Conservation (phyloP, 495 filamentous ascomycete genomes). For the Rhypophila decipiens region DNA sequence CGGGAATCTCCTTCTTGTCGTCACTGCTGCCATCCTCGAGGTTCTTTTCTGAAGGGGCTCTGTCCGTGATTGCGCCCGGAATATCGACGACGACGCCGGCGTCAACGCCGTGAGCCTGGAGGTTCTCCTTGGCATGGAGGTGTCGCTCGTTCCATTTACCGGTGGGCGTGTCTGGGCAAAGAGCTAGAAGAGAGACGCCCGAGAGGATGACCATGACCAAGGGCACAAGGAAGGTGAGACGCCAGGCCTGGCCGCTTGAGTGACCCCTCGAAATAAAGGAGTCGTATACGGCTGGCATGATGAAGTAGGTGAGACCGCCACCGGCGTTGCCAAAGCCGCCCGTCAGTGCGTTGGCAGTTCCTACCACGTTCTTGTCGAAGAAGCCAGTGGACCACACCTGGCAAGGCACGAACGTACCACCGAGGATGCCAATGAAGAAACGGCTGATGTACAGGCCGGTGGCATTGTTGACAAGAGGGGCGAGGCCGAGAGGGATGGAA, state of each 20-base stretch:
- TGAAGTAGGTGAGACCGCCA: constrained; percentile 81
- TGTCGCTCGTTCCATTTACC: constrained; percentile 77
- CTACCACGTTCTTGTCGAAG: constrained; percentile 93
- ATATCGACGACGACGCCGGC: constrained; percentile 40
- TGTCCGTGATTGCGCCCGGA: constrained; percentile 52
- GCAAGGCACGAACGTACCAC: constrained; percentile 86
- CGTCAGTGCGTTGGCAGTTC: constrained; percentile 80
- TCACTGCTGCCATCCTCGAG: constrained; percentile 12
- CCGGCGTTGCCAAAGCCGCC: constrained; percentile 87
- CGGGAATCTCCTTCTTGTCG: constrained; percentile 14
- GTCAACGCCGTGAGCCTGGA: constrained; percentile 32
- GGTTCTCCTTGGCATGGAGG: constrained; percentile 38
- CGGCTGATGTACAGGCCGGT: constrained; percentile 69
- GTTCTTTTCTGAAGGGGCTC: constrained; percentile 35
- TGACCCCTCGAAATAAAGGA: constrained; percentile 62
- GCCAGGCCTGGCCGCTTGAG: constrained; percentile 66
- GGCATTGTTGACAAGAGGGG: constrained; percentile 66
- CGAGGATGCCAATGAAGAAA: constrained; percentile 92
- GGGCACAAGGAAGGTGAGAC: constrained; percentile 77
- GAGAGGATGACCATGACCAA: constrained; percentile 64
- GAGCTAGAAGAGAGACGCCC: constrained; percentile 62
- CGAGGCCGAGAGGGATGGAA: constrained; percentile 74
- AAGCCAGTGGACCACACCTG: constrained; percentile 95
- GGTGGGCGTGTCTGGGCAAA: constrained; percentile 79
- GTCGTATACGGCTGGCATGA: constrained; percentile 91